Evolutionary conservation across 139 green algal genomes (phyloP).

Genomic region (Limnomonas spitsbergensis): DNA sequence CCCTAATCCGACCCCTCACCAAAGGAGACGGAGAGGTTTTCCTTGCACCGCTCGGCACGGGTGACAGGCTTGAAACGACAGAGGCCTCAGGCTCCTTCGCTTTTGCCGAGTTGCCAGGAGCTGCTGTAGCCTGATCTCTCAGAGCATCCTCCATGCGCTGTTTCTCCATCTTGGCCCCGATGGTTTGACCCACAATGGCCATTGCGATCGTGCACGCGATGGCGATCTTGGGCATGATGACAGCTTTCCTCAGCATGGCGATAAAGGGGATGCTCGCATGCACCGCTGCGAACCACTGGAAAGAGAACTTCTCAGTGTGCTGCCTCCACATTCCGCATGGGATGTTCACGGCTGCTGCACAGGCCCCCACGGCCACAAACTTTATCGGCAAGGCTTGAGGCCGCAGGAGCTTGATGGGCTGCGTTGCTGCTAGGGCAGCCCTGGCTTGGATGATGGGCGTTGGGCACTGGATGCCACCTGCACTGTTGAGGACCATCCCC

Average conservation of each 20-base stretch:
- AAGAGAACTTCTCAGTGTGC: slow-evolving; percentile 82
- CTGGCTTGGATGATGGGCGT: slow-evolving; percentile 67
- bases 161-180: slow-evolving; percentile 36
- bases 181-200: slow-evolving; percentile 56
- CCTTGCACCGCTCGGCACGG: no score
- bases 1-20: no score
- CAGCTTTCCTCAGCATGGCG: slow-evolving; percentile 78
- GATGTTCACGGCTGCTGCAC: slow-evolving; percentile 66
- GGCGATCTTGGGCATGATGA: slow-evolving; percentile 66
- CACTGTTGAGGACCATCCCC: slow-evolving; percentile 41
- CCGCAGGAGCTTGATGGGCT: slow-evolving; percentile 65
- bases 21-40: no score
- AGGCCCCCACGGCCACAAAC: slow-evolving; percentile 51
- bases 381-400: slow-evolving; percentile 60
- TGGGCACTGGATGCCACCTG: slow-evolving; percentile 64
- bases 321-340: slow-evolving; percentile 76
- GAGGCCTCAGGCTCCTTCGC: no score
- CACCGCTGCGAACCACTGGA: slow-evolving; percentile 81
- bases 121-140: no score
- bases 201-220: slow-evolving; percentile 63
- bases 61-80: no score
- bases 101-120: no score
- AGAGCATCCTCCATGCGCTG: slow-evolving; percentile 16
- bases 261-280: slow-evolving; percentile 87
- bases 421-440: slow-evolving; percentile 59